Evolutionary conservation across 495 filamentous ascomycete genomes (phyloP).

Genomic region (Neurospora sp.): DNA sequence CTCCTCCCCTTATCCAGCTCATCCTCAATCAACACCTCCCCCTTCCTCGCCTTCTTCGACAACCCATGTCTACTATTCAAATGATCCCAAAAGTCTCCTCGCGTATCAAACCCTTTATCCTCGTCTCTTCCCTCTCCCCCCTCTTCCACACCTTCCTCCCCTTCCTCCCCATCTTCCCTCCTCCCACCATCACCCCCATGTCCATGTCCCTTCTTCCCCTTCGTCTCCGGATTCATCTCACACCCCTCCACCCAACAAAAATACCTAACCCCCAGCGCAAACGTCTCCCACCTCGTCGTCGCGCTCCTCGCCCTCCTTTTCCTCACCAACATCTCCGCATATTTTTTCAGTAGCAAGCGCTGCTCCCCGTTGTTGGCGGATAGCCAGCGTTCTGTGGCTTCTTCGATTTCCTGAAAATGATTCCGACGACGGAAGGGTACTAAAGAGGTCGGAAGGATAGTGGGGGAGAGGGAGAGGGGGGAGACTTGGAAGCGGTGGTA

Average conservation of each 20-base stretch:
- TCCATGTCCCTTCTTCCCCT: background rate
- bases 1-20: conserved; percentile 18
- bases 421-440: conserved; percentile 16
- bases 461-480: background rate
- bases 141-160: background rate
- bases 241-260: conserved; percentile 17
- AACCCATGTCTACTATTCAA: conserved; percentile 14
- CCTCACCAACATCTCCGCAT: conserved; percentile 15
- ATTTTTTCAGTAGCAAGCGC: conserved; percentile 5
- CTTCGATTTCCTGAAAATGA: conserved; percentile 17
- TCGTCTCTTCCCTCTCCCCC: background rate
- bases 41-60: conserved; percentile 5
- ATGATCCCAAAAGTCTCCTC: conserved; percentile 21
- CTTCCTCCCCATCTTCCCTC: background rate
- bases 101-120: conserved; percentile 7
- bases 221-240: background rate
- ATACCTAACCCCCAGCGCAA: conserved; percentile 22
- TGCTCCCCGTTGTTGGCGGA: conserved; percentile 1
- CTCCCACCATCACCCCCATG: background rate
- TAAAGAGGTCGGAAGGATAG: conserved; percentile 3
- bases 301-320: conserved; percentile 10
- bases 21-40: conserved; percentile 12
- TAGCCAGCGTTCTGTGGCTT: conserved; percentile 15
- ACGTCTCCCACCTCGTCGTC: conserved; percentile 23
- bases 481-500: conserved; percentile 22